Percentiles rank a stretch among this genome's conserved stretches.
Evolutionary conservation across 208 protist genomes (phyloP).

Genomic region (Leishmania arabica): DNA sequence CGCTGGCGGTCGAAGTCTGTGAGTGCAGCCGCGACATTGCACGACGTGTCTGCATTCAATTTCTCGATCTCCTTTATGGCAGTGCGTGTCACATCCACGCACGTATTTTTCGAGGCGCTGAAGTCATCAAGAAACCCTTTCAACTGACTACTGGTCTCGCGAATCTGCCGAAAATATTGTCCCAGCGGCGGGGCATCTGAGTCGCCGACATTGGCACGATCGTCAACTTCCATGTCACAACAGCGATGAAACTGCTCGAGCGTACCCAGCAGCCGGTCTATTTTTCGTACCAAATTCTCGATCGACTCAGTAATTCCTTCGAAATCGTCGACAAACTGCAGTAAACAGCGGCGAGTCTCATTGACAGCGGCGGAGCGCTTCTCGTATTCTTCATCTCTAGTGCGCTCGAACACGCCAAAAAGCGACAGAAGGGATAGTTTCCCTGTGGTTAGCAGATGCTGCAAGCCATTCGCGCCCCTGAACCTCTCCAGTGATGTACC

Average conservation of each 20-base stretch:
- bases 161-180: slow-evolving; percentile 34
- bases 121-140: slow-evolving; percentile 37
- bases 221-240: slow-evolving; percentile 57
- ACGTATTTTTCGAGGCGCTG: slow-evolving; percentile 28
- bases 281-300: slow-evolving; percentile 30
- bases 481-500: slow-evolving; percentile 48
- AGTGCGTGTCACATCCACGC: slow-evolving; percentile 32
- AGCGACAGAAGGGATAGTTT: slow-evolving; percentile 59
- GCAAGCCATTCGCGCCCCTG: slow-evolving; percentile 39
- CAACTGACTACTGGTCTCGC: slow-evolving; percentile 28
- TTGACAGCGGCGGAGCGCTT: slow-evolving; percentile 35
- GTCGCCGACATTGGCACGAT: slow-evolving; percentile 13
- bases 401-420: slow-evolving; percentile 66
- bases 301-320: slow-evolving; percentile 26
- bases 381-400: slow-evolving; percentile 53
- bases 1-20: slow-evolving; percentile 60
- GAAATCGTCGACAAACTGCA: slow-evolving; percentile 53
- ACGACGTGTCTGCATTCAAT: slow-evolving; percentile 29
- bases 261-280: slow-evolving; percentile 38
- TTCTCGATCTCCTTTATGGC: slow-evolving; percentile 45
- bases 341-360: slow-evolving; percentile 42
- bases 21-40: slow-evolving; percentile 34
- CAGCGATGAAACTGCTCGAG: slow-evolving; percentile 50
- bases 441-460: slow-evolving; percentile 37
- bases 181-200: slow-evolving; percentile 18